Percentiles rank a stretch among this genome's conserved stretches.
Evolutionary conservation across 345 rosid species (phyloP).

Genomic region (Clausena lansium): DNA sequence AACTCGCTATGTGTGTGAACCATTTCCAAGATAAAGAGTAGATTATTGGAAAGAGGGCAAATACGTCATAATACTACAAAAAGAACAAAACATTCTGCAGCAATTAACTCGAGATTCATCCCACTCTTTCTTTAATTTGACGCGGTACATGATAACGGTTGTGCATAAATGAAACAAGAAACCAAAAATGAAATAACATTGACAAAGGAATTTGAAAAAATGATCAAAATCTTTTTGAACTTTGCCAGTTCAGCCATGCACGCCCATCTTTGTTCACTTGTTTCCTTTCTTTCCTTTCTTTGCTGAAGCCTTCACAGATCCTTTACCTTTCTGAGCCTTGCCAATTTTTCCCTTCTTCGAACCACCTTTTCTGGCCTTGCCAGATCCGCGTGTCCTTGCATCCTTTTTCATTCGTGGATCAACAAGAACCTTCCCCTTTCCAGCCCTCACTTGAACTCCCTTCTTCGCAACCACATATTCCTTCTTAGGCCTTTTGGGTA

Average conservation of each 20-base stretch:
- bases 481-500: constrained; percentile 64
- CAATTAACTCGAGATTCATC: background rate
- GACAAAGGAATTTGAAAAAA: background rate
- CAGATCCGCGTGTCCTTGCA: constrained; percentile 45
- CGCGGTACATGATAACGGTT: background rate
- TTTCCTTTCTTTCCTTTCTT: constrained; percentile 44
- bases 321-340: constrained; percentile 44
- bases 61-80: no score
- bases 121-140: background rate
- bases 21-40: no score
- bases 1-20: no score
- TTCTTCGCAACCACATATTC: constrained; percentile 90
- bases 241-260: constrained; percentile 14
- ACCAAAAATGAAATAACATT: background rate
- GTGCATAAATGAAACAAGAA: background rate
- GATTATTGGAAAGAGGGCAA: no score
- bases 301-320: constrained; percentile 34
- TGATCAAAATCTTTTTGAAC: background rate
- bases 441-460: constrained; percentile 74
- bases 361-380: constrained; percentile 54
- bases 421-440: constrained; percentile 84
- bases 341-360: constrained; percentile 51
- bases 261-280: constrained; percentile 33
- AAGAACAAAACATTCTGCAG: no score
- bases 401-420: constrained; percentile 92